Base-by-base conservation (phyloP, 2,329 filamentous ascomycete genomes). In the Teratosphaeria nubilosa region DNA sequence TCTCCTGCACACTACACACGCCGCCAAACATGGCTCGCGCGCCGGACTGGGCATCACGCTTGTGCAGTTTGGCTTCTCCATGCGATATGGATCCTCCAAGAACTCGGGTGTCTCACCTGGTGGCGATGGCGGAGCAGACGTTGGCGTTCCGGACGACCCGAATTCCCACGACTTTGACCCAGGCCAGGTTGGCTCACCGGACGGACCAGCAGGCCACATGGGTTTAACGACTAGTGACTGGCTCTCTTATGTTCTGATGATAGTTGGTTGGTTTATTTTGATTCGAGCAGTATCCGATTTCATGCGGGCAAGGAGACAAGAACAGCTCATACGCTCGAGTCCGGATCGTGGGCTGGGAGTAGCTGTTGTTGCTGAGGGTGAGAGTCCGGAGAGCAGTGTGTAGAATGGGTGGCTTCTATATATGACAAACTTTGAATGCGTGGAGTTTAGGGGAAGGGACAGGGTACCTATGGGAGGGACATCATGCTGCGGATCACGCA, bases 181-280 rank as follows among this genome's bases (percentile, higher is more conserved):
- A 1, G 82, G 82, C 64, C 77, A 83, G 3, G 87, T 92, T 0
- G 77, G 78, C 2, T 77, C 77, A 32, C 73, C 67, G 45, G 68
- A 71, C 14, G 61, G 67, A 1, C 65, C 71, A 60, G 27, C 52
- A 60, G 20, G 72, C 62, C 65, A 73, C 1, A 67, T 74, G 13
- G 81, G 83, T 37, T 83, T 96, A 50, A 83, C 81, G 5, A 86
- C 86, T 55, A n/a, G 14, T 22, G 91, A 97, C 70, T 96, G 90
- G 90, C 78, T 96, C 62, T 89, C 91, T 11, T 99, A 97, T 68
- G 79, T 88, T 16, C 75, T 99, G 53, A 99, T 99, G 94, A 89
- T 99, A 69, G 87, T 95, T 1, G 94, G 94, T 5, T 99, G 94
- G 94, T 97, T 97, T 70, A 91, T 99, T 62, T 78, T 99, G 62